phyloP scores from a whole-genome alignment of 2,329 filamentous ascomycete genomes.

The Penicillium corylophilum region DNA sequence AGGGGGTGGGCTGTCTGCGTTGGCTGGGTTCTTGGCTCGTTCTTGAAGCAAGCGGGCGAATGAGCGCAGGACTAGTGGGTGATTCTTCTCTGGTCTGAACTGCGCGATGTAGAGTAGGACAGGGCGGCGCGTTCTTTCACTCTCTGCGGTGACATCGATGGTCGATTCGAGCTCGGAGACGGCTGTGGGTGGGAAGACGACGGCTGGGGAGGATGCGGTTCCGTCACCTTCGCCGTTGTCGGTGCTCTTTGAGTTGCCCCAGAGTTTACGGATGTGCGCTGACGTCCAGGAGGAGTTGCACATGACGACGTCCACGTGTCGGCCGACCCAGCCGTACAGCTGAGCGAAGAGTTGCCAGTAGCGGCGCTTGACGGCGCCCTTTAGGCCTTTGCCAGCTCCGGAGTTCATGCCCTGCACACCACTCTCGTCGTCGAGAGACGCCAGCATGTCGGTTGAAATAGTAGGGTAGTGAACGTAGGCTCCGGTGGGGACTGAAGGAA shows the following conservation, averaged over 20 bases:
- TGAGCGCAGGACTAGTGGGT: conserved; percentile 78
- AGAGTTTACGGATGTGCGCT: conserved; percentile 74
- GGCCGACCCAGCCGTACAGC: conserved; percentile 79
- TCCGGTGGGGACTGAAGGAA: conserved; percentile 75
- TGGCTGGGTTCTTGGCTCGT: conserved; percentile 50
- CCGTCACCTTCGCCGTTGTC: conserved; percentile 44
- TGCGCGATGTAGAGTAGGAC: conserved; percentile 91
- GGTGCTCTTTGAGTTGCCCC: conserved; percentile 57
- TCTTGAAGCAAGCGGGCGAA: conserved; percentile 73
- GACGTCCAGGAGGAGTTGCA: conserved; percentile 97
- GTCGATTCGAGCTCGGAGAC: conserved; percentile 77
- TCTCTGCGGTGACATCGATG: conserved; percentile 68
- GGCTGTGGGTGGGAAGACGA: conserved; percentile 89
- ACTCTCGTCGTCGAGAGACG: conserved; percentile 67
- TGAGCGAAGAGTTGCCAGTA: conserved; percentile 88
- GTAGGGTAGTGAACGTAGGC: conserved; percentile 98
- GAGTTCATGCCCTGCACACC: conserved; percentile 76
- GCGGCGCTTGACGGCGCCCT: conserved; percentile 68
- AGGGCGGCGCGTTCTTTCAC: conserved; percentile 67
- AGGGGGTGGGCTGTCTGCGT: conserved; percentile 45
- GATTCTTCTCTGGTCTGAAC: conserved; percentile 97
- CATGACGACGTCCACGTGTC: conserved; percentile 89
- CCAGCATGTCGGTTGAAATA: conserved; percentile 96
- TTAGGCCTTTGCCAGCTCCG: conserved; percentile 71
- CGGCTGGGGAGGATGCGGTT: conserved; percentile 44